Percentiles rank a stretch among this genome's conserved stretches.
phyloP scores from a whole-genome alignment of 805 yeast species.

The Starmerella cellae region DNA sequence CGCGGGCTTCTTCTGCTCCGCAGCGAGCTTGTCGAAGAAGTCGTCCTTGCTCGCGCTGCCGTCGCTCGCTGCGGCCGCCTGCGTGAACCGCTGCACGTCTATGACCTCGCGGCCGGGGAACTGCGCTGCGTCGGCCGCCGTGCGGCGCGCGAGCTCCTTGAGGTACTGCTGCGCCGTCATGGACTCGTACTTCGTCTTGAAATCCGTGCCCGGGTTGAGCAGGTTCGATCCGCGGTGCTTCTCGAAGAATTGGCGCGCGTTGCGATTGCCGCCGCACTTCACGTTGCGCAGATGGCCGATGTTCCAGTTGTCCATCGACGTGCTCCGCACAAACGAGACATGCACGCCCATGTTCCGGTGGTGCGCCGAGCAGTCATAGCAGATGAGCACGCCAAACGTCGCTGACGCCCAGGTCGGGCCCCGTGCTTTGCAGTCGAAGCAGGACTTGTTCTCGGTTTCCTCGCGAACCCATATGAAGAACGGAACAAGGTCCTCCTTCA shows the following conservation, averaged over 20 bases:
- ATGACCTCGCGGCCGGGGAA: constrained; percentile 45
- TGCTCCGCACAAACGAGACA: constrained; percentile 84
- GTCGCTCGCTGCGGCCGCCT: constrained; percentile 13
- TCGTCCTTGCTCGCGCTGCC: constrained; percentile 41
- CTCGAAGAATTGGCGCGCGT: constrained; percentile 66
- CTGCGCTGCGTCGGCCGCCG: constrained; percentile 48
- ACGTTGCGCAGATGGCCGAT: constrained; percentile 78
- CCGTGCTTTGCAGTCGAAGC: constrained; percentile 88
- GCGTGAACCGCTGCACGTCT: constrained; percentile 11
- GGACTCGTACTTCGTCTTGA: constrained; percentile 67
- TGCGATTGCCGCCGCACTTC: constrained; percentile 86
- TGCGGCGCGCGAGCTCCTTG: constrained; percentile 60
- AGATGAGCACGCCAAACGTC: constrained; percentile 84
- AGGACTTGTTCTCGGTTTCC: constrained; percentile 56
- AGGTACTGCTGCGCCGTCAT: constrained; percentile 69
- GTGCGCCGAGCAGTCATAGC: constrained; percentile 89
- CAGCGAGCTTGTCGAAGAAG: constrained; percentile 85
- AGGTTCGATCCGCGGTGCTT: constrained; percentile 76
- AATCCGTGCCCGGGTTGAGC: constrained; percentile 44
- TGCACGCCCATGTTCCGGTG: constrained; percentile 96
- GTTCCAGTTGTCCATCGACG: constrained; percentile 89
- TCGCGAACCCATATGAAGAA: constrained; percentile 52
- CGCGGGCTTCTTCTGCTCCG: constrained; percentile 18
- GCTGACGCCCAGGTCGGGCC: constrained; percentile 98
- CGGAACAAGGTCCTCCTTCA: constrained; percentile 51